Base-by-base conservation (phyloP, 768 basidiomycete genomes). In the Pulveroboletus sp. region DNA sequence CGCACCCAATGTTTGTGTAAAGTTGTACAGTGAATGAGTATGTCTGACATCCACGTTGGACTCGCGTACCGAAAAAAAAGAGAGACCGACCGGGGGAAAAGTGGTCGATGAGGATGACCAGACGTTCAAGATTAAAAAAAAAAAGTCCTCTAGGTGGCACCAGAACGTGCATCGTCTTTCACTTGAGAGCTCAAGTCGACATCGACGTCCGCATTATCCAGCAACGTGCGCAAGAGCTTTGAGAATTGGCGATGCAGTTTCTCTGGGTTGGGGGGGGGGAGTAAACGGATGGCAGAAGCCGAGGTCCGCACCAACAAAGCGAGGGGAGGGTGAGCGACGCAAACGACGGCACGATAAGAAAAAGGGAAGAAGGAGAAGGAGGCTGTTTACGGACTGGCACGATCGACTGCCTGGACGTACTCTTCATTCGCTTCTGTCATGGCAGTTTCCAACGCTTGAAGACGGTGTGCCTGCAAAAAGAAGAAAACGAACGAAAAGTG, bases 361-460 rank as follows among this genome's bases (percentile, higher is more conserved):
- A 21, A 21, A 15, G 24, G 13, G 35, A 5, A 13, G 4, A 14
- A 2, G 8, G 5, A 13, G n/a, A 30, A n/a, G 38, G 32, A 15
- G 17, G 24, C 1, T 1, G 36, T 2, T 8, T 21, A 78, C 86
- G 63, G 45, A 91, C 91, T 90, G 1, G 90, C 84, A 49, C 86
- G 81, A 48, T 79, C 73, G 3, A 94, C 80, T 1, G 88, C 88
- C 24, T 71, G 72, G 7, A 76, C 65, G 56, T 94, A 94, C 49
- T 93, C 89, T 28, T 75, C 77, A 59, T 94, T 93, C 0, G 83
- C 89, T 5, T 68, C 57, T 9, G 73, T 68, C 82, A 91, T 84
- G 63, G 90, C 83, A 4, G 75, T 72, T 63, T 93, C 87, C 4
- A 93, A 67, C 0, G 60, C 69, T 58, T 81, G 72, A 11, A 93